Evolutionary conservation across 73 alveolate genomes (phyloP).

Genomic region (Blepharisma stoltei): DNA sequence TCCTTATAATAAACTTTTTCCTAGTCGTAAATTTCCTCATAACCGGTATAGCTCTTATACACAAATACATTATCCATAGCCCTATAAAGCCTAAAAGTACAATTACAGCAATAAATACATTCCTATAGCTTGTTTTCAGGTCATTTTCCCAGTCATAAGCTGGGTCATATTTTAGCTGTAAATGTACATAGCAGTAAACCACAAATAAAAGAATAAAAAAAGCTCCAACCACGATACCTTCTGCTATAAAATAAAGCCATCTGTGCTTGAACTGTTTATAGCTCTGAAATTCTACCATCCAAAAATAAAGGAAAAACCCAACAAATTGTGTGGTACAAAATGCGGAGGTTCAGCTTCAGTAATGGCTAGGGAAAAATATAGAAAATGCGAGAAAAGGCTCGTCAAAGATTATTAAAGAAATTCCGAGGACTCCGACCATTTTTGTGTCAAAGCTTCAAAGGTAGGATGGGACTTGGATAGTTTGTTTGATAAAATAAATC

Average conservation of each 20-base stretch:
- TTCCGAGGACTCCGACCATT: not conserved
- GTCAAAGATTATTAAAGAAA: not conserved
- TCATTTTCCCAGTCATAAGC: constrained; percentile 31
- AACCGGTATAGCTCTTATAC: not conserved
- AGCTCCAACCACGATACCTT: not conserved
- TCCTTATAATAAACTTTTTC: not conserved
- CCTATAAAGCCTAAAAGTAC: not conserved
- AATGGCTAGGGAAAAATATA: constrained; percentile 4
- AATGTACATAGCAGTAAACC: constrained; percentile 1
- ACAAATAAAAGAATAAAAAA: not conserved
- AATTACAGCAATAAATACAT: constrained; percentile 17
- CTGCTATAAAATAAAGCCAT: not conserved
- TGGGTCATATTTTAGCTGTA: not conserved
- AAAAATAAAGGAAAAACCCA: not conserved
- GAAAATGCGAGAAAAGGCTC: constrained; percentile 6
- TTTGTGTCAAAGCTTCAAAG: constrained; percentile 17
- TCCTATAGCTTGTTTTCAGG: not conserved
- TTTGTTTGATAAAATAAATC: not conserved
- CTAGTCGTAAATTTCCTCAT: not conserved
- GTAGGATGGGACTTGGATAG: not conserved
- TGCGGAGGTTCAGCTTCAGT: not conserved
- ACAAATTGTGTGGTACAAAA: constrained; percentile 19
- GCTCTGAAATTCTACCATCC: constrained; percentile 5
- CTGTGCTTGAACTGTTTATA: not conserved
- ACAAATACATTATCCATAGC: not conserved